Conservation (phyloP, 2,329 filamentous ascomycete species). For the Xylaria sp. region DNA sequence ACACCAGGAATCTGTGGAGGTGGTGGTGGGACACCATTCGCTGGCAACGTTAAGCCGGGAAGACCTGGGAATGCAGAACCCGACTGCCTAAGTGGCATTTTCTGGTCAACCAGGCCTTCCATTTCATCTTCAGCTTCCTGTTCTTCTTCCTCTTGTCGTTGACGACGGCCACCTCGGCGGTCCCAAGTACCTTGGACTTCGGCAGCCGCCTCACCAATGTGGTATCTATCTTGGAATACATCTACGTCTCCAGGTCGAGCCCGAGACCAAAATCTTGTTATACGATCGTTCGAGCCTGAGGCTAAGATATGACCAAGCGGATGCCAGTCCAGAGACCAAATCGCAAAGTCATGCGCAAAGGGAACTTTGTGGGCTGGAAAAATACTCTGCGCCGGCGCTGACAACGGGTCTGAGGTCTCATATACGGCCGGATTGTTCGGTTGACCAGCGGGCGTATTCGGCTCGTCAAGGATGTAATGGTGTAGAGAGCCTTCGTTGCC, state of each 20-base stretch:
- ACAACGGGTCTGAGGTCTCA: constrained; percentile 81
- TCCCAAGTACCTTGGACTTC: constrained; percentile 97
- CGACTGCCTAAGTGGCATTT: constrained; percentile 73
- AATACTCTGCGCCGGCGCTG: constrained; percentile 87
- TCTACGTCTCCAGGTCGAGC: constrained; percentile 88
- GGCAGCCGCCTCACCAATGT: constrained; percentile 92
- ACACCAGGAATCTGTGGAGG: constrained; percentile 51
- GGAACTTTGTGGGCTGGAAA: constrained; percentile 88
- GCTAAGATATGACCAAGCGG: constrained; percentile 94
- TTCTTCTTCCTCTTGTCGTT: constrained; percentile 91
- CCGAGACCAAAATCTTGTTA: constrained; percentile 96
- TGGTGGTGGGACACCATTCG: constrained; percentile 51
- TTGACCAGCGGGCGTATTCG: constrained; percentile 82
- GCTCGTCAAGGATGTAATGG: constrained; percentile 96
- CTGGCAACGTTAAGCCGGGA: constrained; percentile 62
- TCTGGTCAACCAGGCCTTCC: constrained; percentile 92
- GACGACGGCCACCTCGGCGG: constrained; percentile 78
- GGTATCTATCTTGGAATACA: constrained; percentile 89
- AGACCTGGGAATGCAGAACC: constrained; percentile 65
- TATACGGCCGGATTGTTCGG: constrained; percentile 82
- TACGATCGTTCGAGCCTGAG: constrained; percentile 94
- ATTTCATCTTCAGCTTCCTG: constrained; percentile 93
- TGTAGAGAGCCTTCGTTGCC: constrained; percentile 89
- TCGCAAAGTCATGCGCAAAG: constrained; percentile 91
- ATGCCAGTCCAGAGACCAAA: constrained; percentile 99